phyloP scores from a whole-genome alignment of 2,329 filamentous ascomycete species.

The Tolypocladium paradoxum region DNA sequence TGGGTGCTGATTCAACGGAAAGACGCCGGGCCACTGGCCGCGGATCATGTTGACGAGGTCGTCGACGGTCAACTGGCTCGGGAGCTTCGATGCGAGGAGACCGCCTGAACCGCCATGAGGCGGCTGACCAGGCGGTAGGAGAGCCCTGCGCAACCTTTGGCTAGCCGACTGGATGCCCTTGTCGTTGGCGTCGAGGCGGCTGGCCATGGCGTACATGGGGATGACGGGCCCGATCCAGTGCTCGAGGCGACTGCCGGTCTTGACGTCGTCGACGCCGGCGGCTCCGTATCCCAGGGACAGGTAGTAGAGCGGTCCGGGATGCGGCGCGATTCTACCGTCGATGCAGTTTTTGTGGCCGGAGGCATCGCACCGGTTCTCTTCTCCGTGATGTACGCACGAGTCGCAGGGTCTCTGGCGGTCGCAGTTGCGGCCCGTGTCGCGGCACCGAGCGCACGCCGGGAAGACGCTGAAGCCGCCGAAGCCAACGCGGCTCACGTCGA shows the following conservation, averaged over 20 bases:
- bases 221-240: slow-evolving; percentile 14
- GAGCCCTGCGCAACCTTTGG: neutral
- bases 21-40: neutral
- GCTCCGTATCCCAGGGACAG: slow-evolving; percentile 18
- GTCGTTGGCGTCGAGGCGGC: slow-evolving; percentile 1
- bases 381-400: slow-evolving; percentile 14
- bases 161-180: slow-evolving; percentile 2
- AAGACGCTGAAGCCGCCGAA: slow-evolving; percentile 17
- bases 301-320: slow-evolving; percentile 22
- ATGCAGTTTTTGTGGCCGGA: slow-evolving; percentile 9
- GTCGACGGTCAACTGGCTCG: neutral
- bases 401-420: slow-evolving; percentile 28
- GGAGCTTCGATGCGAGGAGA: neutral
- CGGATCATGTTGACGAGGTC: neutral
- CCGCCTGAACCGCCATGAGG: slow-evolving; percentile 1
- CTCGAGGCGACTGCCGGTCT: slow-evolving; percentile 12
- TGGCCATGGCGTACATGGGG: slow-evolving; percentile 6
- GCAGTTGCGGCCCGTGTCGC: slow-evolving; percentile 13
- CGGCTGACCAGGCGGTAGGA: neutral
- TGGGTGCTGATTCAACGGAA: neutral
- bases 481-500: slow-evolving; percentile 19
- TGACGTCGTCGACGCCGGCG: slow-evolving; percentile 14
- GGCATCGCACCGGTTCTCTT: slow-evolving; percentile 5
- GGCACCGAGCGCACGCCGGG: slow-evolving; percentile 14
- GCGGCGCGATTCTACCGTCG: slow-evolving; percentile 4